Conservation (phyloP, 495 filamentous ascomycete species). For the Daldinia concentrica region DNA sequence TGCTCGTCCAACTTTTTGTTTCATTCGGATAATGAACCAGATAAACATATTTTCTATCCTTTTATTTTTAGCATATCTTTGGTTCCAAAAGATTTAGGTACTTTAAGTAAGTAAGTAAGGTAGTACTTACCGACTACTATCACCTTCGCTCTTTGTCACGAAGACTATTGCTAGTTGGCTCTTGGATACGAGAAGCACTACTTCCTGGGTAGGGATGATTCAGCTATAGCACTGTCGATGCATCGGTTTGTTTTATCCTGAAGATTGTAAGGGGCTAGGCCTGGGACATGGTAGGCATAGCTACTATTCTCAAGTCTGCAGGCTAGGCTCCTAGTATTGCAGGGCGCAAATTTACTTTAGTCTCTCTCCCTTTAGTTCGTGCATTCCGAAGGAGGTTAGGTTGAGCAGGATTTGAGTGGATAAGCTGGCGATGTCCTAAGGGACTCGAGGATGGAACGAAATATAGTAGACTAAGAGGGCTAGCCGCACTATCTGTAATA, state of each 20-base stretch:
- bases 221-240: neutral
- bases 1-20: constrained; percentile 28
- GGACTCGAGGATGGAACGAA: too few relatives aligned
- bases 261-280: neutral
- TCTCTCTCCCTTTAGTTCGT: neutral
- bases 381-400: neutral
- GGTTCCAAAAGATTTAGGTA: neutral
- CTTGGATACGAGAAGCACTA: neutral
- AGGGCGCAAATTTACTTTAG: neutral
- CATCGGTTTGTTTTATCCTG: neutral
- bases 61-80: neutral
- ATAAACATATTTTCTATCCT: neutral
- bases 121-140: neutral
- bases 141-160: neutral
- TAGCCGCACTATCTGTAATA: too few relatives aligned
- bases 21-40: neutral
- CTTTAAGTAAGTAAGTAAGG: too few relatives aligned
- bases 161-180: neutral
- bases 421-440: too few relatives aligned
- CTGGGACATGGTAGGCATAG: neutral
- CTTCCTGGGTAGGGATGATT: neutral
- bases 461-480: too few relatives aligned
- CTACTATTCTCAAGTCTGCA: neutral
- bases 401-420: neutral
- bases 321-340: neutral